Evolutionary conservation across 73 alveolate genomes (phyloP), one percentile per base, ranked within the genome.

Genomic region (Durusdinium trenchii): DNA sequence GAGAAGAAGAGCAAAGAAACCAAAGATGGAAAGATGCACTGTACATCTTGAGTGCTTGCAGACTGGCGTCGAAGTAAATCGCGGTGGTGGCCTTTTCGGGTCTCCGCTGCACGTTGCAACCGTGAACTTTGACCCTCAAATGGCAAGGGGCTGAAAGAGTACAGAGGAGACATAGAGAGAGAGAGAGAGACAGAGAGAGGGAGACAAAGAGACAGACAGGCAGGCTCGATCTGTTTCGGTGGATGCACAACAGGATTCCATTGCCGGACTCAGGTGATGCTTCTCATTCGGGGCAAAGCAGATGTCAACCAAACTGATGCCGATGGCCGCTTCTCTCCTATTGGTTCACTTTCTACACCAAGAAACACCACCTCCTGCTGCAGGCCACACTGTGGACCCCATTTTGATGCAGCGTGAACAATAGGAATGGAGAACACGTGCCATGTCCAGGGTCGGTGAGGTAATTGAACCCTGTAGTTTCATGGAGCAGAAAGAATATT

Each of bases 81-180:
- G 91, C 9, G 99, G 99, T 26, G 99, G 99, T 9, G 99, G 99
- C 5, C 99, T 99, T 16, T 99, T 92, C 76, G 99, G 99, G 42
- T 96, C 99, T 43, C 99, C 99, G 38, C 95, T 99, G 85, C 99
- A 99, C 73, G 94, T 99, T 52, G 99, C 99, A 12, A 99, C 99
- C 38, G 99, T 99, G 61, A 99, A 99, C 86, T 91, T 95, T 36
- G 99, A 99, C 81, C 99, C 96, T 5, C 95, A 95, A 85, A 95
- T 99, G 78, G 99, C 51, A 40, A 3, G 36, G 26, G 46, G 54
- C 76, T 99, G 42, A 69, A 67, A 48, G 46, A 62, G 64, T 94
- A 47, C 60, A 95, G 23, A 61, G 6, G 71, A 94, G 84, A 16
- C 84, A 36, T 10, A 57, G 23, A 57, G 69, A 23, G 69, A 16